Base-by-base conservation (phyloP, 805 yeast species). In the Tetrapisispora iriomotensis region DNA sequence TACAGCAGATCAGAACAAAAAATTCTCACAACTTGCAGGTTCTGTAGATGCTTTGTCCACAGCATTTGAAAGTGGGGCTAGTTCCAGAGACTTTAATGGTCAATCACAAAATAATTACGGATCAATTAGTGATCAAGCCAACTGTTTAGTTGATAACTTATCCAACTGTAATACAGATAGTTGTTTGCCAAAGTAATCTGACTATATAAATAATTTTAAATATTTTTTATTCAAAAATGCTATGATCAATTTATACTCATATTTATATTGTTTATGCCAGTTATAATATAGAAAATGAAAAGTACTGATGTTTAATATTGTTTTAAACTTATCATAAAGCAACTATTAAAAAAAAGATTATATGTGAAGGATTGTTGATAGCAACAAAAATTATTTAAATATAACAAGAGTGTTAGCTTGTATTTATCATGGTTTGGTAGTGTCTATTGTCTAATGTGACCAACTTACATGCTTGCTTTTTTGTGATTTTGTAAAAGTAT, bases 111-210 rank as follows among this genome's bases (percentile, higher is more conserved):
- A 21, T 15, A n/a, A 12, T 29, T 61, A 66, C 39, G 69, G 69
- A 20, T 46, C 60, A 3, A 49, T 55, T 1, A 45, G 56, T 7
- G 53, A 48, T 12, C 60, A 58, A 22, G 63, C 61, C 6, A 56
- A 61, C 15, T 74, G 79, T 53, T 58, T 71, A 20, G 68, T 73
- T 21, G 79, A 74, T 47, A 70, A 70, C n/a, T 68, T 69, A 21
- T 67, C 70, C 15, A 70, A 72, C 35, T 74, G 79, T 51, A 69
- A 72, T 40, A 58, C 75, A 2, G 58, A 59, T 28, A 62, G 58
- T 33, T 74, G 79, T 53, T 45, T 71, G 19, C 48, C 47, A 37
- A 36, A 46, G 32, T 41, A 34, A 35, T 17, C 13, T 38, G n/a
- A n/a, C n/a, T n/a, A n/a, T n/a, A n/a, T n/a, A n/a, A n/a, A n/a